phyloP scores from a whole-genome alignment of 1,284 basidiomycete species.

The Austroboletus niveus region DNA sequence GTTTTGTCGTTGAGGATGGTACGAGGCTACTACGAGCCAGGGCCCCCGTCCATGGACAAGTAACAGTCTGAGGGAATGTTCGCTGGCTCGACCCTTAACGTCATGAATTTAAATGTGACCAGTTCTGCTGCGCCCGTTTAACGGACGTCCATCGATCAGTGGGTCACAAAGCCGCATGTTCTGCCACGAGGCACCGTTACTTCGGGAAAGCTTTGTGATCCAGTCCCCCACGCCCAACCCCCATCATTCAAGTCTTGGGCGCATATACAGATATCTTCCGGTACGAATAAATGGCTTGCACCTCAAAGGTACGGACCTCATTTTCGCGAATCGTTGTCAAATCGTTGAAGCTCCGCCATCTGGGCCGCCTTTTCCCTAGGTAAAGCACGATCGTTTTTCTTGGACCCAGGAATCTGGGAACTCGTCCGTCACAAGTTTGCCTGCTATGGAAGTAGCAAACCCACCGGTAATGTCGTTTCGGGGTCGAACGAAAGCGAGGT shows the following conservation, averaged over 20 bases:
- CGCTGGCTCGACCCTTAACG: slow-evolving; percentile 8
- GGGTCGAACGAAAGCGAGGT: not conserved
- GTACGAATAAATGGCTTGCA: not conserved
- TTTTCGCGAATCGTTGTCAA: not conserved
- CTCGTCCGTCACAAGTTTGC: not conserved
- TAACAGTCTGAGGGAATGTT: slow-evolving; percentile 8
- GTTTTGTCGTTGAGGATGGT: slow-evolving; percentile 8
- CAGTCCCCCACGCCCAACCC: not conserved
- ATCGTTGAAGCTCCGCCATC: slow-evolving; percentile 3
- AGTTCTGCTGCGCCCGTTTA: not conserved
- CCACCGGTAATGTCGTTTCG: slow-evolving; percentile 13
- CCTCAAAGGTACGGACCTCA: not conserved
- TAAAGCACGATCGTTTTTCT: too few species aligned
- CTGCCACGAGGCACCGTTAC: slow-evolving; percentile 22
- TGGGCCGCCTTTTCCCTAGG: slow-evolving; percentile 7
- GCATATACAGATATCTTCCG: not conserved
- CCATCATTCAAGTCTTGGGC: slow-evolving; percentile 1
- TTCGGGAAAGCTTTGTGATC: slow-evolving; percentile 2
- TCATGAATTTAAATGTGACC: not conserved
- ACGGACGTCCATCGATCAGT: slow-evolving; percentile 13
- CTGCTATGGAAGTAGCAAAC: not conserved
- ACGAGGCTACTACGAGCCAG: not conserved
- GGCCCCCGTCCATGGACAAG: not conserved
- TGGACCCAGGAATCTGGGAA: not conserved
- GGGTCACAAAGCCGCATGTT: slow-evolving; percentile 19